phyloP scores from a whole-genome alignment of 2,329 filamentous ascomycete species.

The Aureobasidium subglaciale region DNA sequence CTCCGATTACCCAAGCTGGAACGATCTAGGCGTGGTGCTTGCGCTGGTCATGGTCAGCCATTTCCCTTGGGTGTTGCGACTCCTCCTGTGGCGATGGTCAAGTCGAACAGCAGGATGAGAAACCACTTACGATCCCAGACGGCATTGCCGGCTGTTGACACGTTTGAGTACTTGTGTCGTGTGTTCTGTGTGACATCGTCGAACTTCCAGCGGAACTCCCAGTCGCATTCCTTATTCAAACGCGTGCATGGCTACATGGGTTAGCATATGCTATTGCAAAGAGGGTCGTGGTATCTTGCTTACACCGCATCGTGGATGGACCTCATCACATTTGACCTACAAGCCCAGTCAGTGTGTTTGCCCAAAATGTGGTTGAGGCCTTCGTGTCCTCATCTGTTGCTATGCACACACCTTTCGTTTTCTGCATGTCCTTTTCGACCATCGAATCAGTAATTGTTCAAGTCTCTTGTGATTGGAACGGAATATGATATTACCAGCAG shows the following conservation, averaged over 20 bases:
- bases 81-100: too few relatives aligned
- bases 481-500: constrained; percentile 39
- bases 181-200: constrained; percentile 30
- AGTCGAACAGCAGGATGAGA: too few relatives aligned
- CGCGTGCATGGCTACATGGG: constrained; percentile 43
- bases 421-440: constrained; percentile 26
- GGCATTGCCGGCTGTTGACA: constrained; percentile 44
- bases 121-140: constrained; percentile 50
- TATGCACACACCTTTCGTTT: constrained; percentile 26
- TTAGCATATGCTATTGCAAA: not conserved
- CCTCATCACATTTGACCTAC: constrained; percentile 52
- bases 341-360: constrained; percentile 16
- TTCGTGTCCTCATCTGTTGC: not conserved
- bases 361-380: not conserved
- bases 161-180: constrained; percentile 32
- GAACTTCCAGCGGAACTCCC: constrained; percentile 44
- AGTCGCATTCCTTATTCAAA: constrained; percentile 51
- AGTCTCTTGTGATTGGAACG: not conserved
- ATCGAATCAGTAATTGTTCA: constrained; percentile 7
- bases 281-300: constrained; percentile 17
- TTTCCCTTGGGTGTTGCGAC: too few relatives aligned
- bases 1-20: not conserved
- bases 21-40: constrained; percentile 9
- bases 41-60: constrained; percentile 7
- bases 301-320: constrained; percentile 48